Base-by-base conservation (phyloP, 1,284 basidiomycete genomes). In the Apiotrichum mycotoxinovorans region DNA sequence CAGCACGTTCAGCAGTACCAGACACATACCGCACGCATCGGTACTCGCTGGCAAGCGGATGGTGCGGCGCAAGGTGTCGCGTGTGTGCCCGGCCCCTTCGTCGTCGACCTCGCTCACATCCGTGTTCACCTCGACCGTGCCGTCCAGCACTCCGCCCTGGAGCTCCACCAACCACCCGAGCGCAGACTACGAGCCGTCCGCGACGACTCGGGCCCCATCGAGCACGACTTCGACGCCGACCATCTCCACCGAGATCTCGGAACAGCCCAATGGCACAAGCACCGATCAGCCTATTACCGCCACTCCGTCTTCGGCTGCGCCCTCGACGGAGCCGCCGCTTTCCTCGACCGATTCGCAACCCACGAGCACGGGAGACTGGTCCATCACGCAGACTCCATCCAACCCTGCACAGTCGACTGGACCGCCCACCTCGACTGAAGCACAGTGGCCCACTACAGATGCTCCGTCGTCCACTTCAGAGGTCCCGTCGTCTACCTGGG, bases 391-490 rank as follows among this genome's bases (percentile, higher is more conserved):
- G 30, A 30, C 30, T 12, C 30, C 30, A 12, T 30, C 30, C 30
- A 30, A 7, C 30, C 12, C 30, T 30, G 30, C 30, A 7, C 30
- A 30, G 30, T 30, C 43, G 43, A 17, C 43, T 18, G 7, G 22
- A 14, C 27, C 23, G 43, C 18, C n/a, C 34, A 25, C 30, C 7
- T 30, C 30, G 30, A 7, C 30, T 12, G 30, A 30, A 12, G 30
- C 30, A 30, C 30, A 5, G 5, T 30, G 30, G 30, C 12, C 30
- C 30, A 30, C n/a, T n/a, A n/a, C 30, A 12, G 30, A 30, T 30
- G 30, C 17, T 11, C 44, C 41, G 42, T 37, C 43, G 14, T 53
- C 52, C 2, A 45, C 51, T 20, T 17, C 52, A 55, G 26, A 58
- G 35, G 53, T 44, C 8, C 41, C 41, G 20, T 42, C 41, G 18